Evolutionary conservation across 805 yeast species (phyloP), one percentile per base, ranked within the genome.

Genomic region (Helenozyma rhizophorensis): DNA sequence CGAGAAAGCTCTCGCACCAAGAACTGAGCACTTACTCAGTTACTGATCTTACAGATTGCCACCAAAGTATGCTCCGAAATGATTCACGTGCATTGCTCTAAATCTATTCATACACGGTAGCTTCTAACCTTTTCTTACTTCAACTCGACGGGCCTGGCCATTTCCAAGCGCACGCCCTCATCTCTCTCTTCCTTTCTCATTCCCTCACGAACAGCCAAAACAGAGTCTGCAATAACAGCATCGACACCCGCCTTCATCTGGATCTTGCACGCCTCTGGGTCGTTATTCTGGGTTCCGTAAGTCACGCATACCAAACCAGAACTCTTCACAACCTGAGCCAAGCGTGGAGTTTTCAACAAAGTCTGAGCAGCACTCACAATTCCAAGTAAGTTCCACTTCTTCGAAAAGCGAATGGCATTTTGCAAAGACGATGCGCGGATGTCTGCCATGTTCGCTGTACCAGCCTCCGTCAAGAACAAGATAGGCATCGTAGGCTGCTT

Each of bases 171-270:
- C 16, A 12, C 24, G 18, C 14, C 30, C 12, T 40, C 34, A 28
- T 27, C 30, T n/a, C 35, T 37, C 11, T 37, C 48, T 21, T 42
- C 48, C 10, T 32, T 48, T 37, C 71, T 74, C 40, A 89, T 68
- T 6, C 85, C 96, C 48, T 82, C 82, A 53, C 95, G 71, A n/a
- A 89, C 94, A 0, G 96, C 96, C 50, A 89, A 68, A 2, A 90
- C 97, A 34, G 86, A 80, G 59, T 90, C 97, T 3, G 86, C 97
- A 60, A 90, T 90, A n/a, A 90, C 97, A 0, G 98, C 98, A 67
- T 90, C 97, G 9, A 90, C 96, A 7, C 97, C 97, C 3, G 94
- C 89, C 42, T 77, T 78, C 81, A 90, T 81, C 58, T 90, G 96
- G 36, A 83, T 65, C 45, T 78, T 79, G 18, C 95, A 88, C 40